Percentiles rank a stretch among this genome's conserved stretches.
These are phyloP conservation scores for Delphinella strobiligena DNA, from an alignment of 2,329 filamentous ascomycete genomes.

Conservation along the genomic window DNA sequence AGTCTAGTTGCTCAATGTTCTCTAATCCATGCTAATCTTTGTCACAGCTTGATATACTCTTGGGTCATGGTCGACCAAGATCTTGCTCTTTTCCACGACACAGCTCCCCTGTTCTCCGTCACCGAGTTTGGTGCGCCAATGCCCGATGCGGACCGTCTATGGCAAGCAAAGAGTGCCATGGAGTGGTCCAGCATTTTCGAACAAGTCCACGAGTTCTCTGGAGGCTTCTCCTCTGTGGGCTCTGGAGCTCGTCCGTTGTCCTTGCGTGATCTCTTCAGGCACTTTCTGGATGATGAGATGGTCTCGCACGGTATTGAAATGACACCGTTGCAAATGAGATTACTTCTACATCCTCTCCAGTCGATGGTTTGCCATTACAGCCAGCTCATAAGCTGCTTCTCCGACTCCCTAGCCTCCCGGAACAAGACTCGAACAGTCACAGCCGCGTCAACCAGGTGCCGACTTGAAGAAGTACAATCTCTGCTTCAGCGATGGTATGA, in stretches of 20 bases:
- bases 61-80: slow-evolving; percentile 68
- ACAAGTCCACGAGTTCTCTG: slow-evolving; percentile 43
- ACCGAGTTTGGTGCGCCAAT: slow-evolving; percentile 54
- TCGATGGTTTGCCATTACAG: slow-evolving; percentile 51
- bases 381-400: slow-evolving; percentile 54
- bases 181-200: slow-evolving; percentile 51
- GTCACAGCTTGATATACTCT: slow-evolving; percentile 63
- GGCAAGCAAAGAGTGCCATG: slow-evolving; percentile 46
- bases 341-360: slow-evolving; percentile 58
- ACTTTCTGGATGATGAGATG: slow-evolving; percentile 54
- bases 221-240: slow-evolving; percentile 41
- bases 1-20: slow-evolving; percentile 5
- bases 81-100: slow-evolving; percentile 54
- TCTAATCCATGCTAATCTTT: slow-evolving; percentile 14
- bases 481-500: slow-evolving; percentile 57
- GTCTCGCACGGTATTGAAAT: slow-evolving; percentile 38
- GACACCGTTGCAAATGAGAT: slow-evolving; percentile 48
- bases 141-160: slow-evolving; percentile 50
- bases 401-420: slow-evolving; percentile 39
- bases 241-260: slow-evolving; percentile 44
- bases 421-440: slow-evolving; percentile 40
- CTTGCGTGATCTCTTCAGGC: slow-evolving; percentile 53
- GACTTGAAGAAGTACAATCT: slow-evolving; percentile 52
- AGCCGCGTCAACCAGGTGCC: slow-evolving; percentile 46
- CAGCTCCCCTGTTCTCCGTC: slow-evolving; percentile 49